phyloP scores from a whole-genome alignment of 2,329 filamentous ascomycete species.

The Aureobasidium sp. region DNA sequence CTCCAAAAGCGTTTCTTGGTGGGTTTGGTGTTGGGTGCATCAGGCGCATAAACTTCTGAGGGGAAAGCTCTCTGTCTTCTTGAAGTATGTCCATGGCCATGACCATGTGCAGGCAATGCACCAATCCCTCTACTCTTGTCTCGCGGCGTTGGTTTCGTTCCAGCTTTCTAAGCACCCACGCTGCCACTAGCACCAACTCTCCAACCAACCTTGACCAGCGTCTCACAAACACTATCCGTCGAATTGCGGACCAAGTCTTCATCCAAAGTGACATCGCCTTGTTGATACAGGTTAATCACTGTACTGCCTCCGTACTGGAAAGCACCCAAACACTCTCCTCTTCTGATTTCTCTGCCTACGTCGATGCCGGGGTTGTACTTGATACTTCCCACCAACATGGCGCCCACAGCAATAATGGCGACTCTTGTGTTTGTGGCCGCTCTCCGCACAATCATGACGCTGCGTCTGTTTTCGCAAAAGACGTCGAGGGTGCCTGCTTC shows the following conservation, averaged over 20 bases:
- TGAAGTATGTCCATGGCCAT: too few relatives aligned
- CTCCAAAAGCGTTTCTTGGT: neutral
- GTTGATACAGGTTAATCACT: slow-evolving; percentile 35
- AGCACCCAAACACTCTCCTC: slow-evolving; percentile 36
- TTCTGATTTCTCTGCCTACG: slow-evolving; percentile 27
- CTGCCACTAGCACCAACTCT: slow-evolving; percentile 20
- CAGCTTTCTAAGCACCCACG: neutral
- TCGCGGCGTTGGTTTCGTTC: neutral
- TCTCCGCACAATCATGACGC: slow-evolving; percentile 34
- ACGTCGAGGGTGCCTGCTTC: slow-evolving; percentile 34
- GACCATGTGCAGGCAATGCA: neutral
- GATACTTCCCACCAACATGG: slow-evolving; percentile 40
- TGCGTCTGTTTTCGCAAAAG: slow-evolving; percentile 38
- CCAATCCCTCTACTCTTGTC: neutral
- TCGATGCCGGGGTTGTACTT: slow-evolving; percentile 33
- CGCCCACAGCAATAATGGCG: slow-evolving; percentile 36
- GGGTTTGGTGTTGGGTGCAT: neutral
- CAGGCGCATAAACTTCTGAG: too few relatives aligned
- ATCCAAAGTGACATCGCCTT: slow-evolving; percentile 32
- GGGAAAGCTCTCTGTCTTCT: neutral
- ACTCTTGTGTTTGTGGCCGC: slow-evolving; percentile 25
- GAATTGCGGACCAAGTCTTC: slow-evolving; percentile 35
- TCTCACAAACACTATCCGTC: slow-evolving; percentile 33
- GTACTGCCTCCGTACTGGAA: slow-evolving; percentile 40
- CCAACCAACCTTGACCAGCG: slow-evolving; percentile 35